Base-by-base conservation (phyloP, 768 basidiomycete genomes). In the Termitomyces eurrhizus region DNA sequence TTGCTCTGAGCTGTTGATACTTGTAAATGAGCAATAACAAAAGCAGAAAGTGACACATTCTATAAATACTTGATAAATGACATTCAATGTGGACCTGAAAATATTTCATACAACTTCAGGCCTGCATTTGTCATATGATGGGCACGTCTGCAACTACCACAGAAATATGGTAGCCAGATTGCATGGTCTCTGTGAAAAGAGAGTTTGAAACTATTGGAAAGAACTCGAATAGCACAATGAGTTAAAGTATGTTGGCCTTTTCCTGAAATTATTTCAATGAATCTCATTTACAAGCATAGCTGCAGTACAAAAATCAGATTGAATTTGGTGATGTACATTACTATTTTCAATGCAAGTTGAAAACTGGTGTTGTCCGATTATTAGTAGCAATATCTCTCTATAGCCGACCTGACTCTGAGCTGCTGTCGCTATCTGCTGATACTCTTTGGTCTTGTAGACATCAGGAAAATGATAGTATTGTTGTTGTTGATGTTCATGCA, bases 1-100 rank as follows among this genome's bases (percentile, higher is more conserved):
- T 57, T 70, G 8, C 66, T 69, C 13, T 44, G 60, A 53, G 69
- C 55, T 21, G 65, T 13, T 67, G 71, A 59, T 21, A 55, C 58
- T 29, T 59, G 56, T 24, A 13, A 37, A 14, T 58, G 52, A 24
- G 56, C 12, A 3, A 56, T 63, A 8, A 26, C 49, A 7, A 44
- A 46, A 4, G 42, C 51, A 7, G 56, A 61, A 45, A 39, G 14
- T 1, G 16, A 35, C 11, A 52, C 52, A 6, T 51, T 65, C 0
- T 5, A 16, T 0, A 7, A 18, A 14, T 66, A 41, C 26, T 18
- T 66, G 1, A 49, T 60, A 29, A n/a, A 35, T 1, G 18, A 61
- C 33, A 18, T 45, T 44, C 14, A 2, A 18, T 63, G 57, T 49
- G 54, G 48, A 16, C 35, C 32, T 2, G 51, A 59, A 1, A 57